These are phyloP conservation scores for Amanita muscaria DNA, from an alignment of 768 basidiomycete genomes.

Conservation along the genomic window DNA sequence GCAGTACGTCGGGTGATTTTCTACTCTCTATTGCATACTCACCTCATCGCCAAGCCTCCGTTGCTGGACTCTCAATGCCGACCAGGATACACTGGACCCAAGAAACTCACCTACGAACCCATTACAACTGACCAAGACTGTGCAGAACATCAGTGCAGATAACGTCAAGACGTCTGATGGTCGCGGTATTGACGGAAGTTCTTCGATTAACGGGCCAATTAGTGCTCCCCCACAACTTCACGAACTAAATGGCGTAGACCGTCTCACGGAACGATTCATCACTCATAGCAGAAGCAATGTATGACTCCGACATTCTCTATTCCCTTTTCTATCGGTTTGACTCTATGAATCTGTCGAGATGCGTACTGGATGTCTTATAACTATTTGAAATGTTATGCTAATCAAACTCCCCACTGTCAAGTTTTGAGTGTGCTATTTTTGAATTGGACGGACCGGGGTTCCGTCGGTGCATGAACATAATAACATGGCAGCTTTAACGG, in stretches of 20 bases:
- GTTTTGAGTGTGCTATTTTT: too few relatives aligned
- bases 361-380: too few relatives aligned
- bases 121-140: slow-evolving; percentile 14
- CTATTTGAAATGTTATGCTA: too few relatives aligned
- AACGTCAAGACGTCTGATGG: background rate
- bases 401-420: too few relatives aligned
- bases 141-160: slow-evolving; percentile 4
- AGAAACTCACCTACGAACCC: slow-evolving; percentile 35
- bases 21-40: slow-evolving; percentile 1
- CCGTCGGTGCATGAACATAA: too few relatives aligned
- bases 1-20: slow-evolving; percentile 20
- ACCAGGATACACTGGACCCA: slow-evolving; percentile 31
- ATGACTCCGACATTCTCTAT: too few relatives aligned
- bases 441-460: too few relatives aligned
- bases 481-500: too few relatives aligned
- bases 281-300: background rate
- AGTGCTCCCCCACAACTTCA: background rate
- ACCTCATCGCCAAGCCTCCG: slow-evolving; percentile 25
- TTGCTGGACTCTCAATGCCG: slow-evolving; percentile 46
- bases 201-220: background rate
- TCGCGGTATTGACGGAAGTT: background rate
- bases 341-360: too few relatives aligned
- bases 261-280: background rate
- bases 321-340: too few relatives aligned
- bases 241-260: background rate